These are phyloP conservation scores for Stephanocyclus meneghinianus DNA, from an alignment of 352 stramenopile genomes.

Conservation along the genomic window DNA sequence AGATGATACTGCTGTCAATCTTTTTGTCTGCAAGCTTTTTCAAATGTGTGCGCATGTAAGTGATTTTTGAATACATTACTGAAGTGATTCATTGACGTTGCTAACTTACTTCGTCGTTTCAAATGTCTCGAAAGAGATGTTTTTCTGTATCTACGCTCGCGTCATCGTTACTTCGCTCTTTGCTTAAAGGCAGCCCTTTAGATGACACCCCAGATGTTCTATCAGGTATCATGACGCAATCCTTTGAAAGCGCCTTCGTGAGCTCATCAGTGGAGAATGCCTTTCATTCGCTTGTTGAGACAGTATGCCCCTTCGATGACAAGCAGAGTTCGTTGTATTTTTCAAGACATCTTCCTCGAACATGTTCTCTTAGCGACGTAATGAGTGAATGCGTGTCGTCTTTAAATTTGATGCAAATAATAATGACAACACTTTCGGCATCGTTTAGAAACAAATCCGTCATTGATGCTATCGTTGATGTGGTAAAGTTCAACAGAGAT, in stretches of 20 bases:
- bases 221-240: constrained; percentile 41
- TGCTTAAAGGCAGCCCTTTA: constrained; percentile 47
- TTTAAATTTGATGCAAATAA: constrained; percentile 9
- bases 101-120: not conserved
- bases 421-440: constrained; percentile 29
- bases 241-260: constrained; percentile 37
- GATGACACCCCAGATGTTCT: constrained; percentile 48
- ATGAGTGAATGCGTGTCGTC: constrained; percentile 34
- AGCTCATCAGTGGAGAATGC: constrained; percentile 24
- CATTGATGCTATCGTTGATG: not conserved
- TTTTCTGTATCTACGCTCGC: constrained; percentile 47
- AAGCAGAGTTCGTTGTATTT: constrained; percentile 12
- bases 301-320: constrained; percentile 15
- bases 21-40: constrained; percentile 41
- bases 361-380: constrained; percentile 44
- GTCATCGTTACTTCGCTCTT: constrained; percentile 45
- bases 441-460: constrained; percentile 1
- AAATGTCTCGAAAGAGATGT: constrained; percentile 27
- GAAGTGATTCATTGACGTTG: not conserved
- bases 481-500: not conserved
- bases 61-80: not conserved
- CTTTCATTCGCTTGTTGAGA: constrained; percentile 33
- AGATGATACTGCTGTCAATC: not conserved
- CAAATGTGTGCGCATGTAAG: constrained; percentile 41
- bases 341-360: constrained; percentile 25